Percentiles rank a stretch among this genome's conserved stretches.
Conservation (phyloP, 805 yeast genomes). For the Danielia reshetovae region DNA sequence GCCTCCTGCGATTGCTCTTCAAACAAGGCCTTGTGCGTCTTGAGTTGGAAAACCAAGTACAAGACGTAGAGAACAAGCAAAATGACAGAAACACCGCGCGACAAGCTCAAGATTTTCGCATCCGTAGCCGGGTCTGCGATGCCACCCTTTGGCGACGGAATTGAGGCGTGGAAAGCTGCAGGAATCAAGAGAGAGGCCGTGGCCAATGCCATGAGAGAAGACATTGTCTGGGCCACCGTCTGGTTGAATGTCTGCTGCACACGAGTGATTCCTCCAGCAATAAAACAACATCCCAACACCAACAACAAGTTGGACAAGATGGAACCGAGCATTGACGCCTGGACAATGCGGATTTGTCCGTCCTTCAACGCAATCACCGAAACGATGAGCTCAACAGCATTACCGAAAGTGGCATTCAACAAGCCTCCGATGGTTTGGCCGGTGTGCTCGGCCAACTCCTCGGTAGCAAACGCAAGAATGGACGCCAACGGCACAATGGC, state of each 20-base stretch:
- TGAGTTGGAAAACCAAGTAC: slow-evolving; percentile 82
- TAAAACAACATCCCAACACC: slow-evolving; percentile 92
- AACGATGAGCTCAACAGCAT: slow-evolving; percentile 95
- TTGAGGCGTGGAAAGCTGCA: slow-evolving; percentile 89
- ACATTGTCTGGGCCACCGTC: slow-evolving; percentile 98
- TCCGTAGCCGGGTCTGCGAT: slow-evolving; percentile 39
- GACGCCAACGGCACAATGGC: slow-evolving; percentile 94
- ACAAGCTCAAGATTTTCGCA: slow-evolving; percentile 60
- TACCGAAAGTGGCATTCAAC: slow-evolving; percentile 94
- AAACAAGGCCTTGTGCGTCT: slow-evolving; percentile 76
- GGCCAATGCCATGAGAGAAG: slow-evolving; percentile 86
- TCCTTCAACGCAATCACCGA: slow-evolving; percentile 83
- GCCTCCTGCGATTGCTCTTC: slow-evolving; percentile 48
- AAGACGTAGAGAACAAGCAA: slow-evolving; percentile 72
- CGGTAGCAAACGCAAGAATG: slow-evolving; percentile 87
- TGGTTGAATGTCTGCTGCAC: slow-evolving; percentile 87
- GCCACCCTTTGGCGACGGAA: slow-evolving; percentile 45
- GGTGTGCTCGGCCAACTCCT: slow-evolving; percentile 79
- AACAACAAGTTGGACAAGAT: slow-evolving; percentile 82
- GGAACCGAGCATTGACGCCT: slow-evolving; percentile 95
- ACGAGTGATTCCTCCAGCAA: slow-evolving; percentile 87
- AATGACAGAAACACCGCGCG: slow-evolving; percentile 83
- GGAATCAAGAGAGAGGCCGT: slow-evolving; percentile 88
- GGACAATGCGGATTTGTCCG: slow-evolving; percentile 89
- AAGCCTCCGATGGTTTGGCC: slow-evolving; percentile 94